phyloP scores from a whole-genome alignment of 2,329 filamentous ascomycete genomes.

The Verticillium dahliae region DNA sequence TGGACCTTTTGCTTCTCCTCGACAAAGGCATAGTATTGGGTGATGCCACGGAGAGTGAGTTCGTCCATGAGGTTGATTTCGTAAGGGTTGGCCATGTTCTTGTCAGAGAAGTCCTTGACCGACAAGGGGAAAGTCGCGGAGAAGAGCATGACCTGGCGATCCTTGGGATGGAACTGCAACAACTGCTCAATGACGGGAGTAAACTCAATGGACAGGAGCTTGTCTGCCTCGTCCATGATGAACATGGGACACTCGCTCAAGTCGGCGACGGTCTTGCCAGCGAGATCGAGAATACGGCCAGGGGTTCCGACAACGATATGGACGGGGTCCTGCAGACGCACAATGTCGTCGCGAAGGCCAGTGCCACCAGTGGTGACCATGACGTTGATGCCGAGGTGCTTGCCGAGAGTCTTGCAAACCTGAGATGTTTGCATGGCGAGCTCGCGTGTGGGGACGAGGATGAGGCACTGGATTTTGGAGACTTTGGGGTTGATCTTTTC shows the following conservation, averaged over 20 bases:
- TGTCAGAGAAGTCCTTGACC: slow-evolving; percentile 96
- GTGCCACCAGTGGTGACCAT: slow-evolving; percentile 99
- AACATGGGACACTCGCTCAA: slow-evolving; percentile 95
- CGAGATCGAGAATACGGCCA: slow-evolving; percentile 90
- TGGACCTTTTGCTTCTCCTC: slow-evolving; percentile 99
- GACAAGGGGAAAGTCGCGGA: slow-evolving; percentile 96
- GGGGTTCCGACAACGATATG: slow-evolving; percentile 98
- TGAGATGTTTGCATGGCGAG: slow-evolving; percentile 97
- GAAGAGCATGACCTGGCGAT: slow-evolving; percentile 98
- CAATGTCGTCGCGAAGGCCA: slow-evolving; percentile 90
- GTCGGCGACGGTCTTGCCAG: slow-evolving; percentile 93
- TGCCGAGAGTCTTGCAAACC: slow-evolving; percentile 96
- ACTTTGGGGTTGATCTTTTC: slow-evolving; percentile 96
- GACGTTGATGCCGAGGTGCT: slow-evolving; percentile 94
- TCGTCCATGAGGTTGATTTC: slow-evolving; percentile 99
- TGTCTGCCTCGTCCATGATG: slow-evolving; percentile 99
- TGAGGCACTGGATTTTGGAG: slow-evolving; percentile 91
- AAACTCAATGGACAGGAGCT: slow-evolving; percentile 93
- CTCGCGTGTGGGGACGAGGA: slow-evolving; percentile 94
- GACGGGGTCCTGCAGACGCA: slow-evolving; percentile 87
- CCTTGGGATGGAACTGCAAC: slow-evolving; percentile 89
- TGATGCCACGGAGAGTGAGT: slow-evolving; percentile 94
- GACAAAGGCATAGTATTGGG: slow-evolving; percentile 98
- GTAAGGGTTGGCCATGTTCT: slow-evolving; percentile 93
- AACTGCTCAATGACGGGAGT: slow-evolving; percentile 96